Conservation (phyloP, 768 basidiomycete genomes). For the Phylloporus sp. region DNA sequence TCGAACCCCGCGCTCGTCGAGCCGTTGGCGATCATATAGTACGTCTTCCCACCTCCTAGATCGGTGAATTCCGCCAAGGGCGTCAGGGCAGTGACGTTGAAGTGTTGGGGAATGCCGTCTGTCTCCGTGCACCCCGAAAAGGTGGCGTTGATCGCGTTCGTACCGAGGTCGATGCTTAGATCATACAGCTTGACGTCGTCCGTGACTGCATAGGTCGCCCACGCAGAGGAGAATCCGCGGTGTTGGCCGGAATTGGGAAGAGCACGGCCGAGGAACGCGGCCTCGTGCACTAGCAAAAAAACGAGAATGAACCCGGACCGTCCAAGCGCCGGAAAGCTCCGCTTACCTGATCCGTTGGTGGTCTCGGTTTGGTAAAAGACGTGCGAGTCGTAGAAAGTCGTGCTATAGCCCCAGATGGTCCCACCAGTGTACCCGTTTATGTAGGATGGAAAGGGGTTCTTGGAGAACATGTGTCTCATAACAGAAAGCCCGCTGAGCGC, state of each 20-base stretch:
- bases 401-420: constrained; percentile 12
- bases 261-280: constrained; percentile 13
- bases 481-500: constrained; percentile 3
- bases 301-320: too few relatives aligned
- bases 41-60: constrained; percentile 12
- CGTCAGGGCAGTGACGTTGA: constrained; percentile 2
- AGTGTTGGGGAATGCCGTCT: constrained; percentile 1
- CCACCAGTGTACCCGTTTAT: constrained; percentile 5
- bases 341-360: constrained; percentile 7
- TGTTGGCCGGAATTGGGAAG: neutral
- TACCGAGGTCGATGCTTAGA: neutral
- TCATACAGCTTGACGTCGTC: constrained; percentile 8
- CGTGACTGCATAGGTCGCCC: constrained; percentile 12
- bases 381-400: constrained; percentile 9
- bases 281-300: constrained; percentile 6
- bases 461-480: constrained; percentile 14
- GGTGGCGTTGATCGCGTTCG: neutral
- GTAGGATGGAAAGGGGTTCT: constrained; percentile 1
- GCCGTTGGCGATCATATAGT: constrained; percentile 5
- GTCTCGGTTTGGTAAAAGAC: constrained; percentile 12
- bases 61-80: constrained; percentile 6
- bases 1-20: constrained; percentile 4
- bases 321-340: too few relatives aligned
- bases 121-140: constrained; percentile 7
- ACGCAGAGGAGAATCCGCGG: constrained; percentile 2